Conservation (phyloP, 2,329 filamentous ascomycete species). For the Aspergillus hortae region DNA sequence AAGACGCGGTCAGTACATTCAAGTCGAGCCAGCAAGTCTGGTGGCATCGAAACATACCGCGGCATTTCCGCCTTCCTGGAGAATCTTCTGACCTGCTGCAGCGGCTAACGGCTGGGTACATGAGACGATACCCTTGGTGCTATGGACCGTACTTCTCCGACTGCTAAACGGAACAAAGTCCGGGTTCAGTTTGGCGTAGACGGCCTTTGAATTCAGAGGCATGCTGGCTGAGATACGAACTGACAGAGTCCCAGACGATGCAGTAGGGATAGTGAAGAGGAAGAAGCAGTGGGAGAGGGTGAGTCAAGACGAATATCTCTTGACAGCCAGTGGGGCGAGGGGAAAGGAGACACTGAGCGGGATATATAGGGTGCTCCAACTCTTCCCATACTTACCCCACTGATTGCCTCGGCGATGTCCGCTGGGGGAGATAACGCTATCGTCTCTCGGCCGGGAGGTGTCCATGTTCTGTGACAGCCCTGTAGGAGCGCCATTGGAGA, state of each 20-base stretch:
- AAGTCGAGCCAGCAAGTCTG: not conserved
- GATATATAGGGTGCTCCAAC: not conserved
- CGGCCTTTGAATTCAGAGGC: conserved; percentile 48
- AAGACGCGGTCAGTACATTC: conserved; percentile 2
- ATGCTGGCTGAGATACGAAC: conserved; percentile 23
- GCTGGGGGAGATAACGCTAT: not conserved
- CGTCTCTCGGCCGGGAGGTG: not conserved
- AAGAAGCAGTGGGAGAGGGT: not conserved
- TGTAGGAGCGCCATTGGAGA: too few relatives aligned
- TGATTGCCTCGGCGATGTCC: not conserved
- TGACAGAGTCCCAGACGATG: not conserved
- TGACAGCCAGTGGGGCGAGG: not conserved
- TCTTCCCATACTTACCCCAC: not conserved
- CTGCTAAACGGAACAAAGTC: conserved; percentile 53
- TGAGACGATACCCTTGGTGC: conserved; percentile 84
- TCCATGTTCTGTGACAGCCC: too few relatives aligned
- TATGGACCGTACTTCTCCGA: conserved; percentile 87
- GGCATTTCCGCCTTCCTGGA: conserved; percentile 88
- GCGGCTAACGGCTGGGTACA: conserved; percentile 87
- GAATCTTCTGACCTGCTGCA: conserved; percentile 77
- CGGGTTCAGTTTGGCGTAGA: conserved; percentile 49
- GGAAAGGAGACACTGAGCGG: not conserved
- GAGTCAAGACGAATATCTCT: not conserved
- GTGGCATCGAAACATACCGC: conserved; percentile 59
- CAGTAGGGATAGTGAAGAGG: not conserved